Conservation (phyloP, 202 grass and related monocot species). For the Setaria viridis region DNA sequence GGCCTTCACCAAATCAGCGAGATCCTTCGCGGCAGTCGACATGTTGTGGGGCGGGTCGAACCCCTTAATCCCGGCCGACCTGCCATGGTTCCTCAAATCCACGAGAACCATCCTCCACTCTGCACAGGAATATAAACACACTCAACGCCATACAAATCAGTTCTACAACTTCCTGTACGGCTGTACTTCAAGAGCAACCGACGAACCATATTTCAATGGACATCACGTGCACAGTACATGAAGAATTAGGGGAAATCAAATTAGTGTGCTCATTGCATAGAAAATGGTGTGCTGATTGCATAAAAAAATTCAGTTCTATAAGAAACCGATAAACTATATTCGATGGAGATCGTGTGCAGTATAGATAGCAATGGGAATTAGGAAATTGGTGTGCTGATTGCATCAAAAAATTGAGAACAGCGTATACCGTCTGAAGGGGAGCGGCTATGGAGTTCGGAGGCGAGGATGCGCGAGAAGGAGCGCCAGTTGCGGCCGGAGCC, state of each 20-base stretch:
- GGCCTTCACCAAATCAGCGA: constrained; percentile 78
- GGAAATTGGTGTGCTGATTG: background rate
- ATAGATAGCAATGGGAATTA: background rate
- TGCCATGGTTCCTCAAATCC: constrained; percentile 93
- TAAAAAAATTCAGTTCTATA: no score
- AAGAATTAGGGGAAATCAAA: no score
- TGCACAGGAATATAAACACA: constrained; percentile 33
- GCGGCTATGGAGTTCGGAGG: constrained; percentile 65
- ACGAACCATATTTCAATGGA: background rate
- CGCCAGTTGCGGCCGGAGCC: constrained; percentile 92
- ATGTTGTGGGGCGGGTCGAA: constrained; percentile 68
- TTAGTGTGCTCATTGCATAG: no score
- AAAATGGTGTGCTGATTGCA: no score
- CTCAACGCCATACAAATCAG: constrained; percentile 10
- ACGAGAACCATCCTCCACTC: constrained; percentile 93
- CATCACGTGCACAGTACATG: background rate
- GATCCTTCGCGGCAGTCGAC: constrained; percentile 65
- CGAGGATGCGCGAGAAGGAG: constrained; percentile 80
- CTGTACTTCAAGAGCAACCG: background rate
- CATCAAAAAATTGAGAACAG: background rate
- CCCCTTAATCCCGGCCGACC: constrained; percentile 70
- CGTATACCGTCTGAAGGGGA: constrained; percentile 71
- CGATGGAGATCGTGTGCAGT: background rate
- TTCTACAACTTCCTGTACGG: background rate
- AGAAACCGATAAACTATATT: background rate